phyloP scores from a whole-genome alignment of 371 early-diverging fungal genomes.

The Rhizomucor miehei region DNA sequence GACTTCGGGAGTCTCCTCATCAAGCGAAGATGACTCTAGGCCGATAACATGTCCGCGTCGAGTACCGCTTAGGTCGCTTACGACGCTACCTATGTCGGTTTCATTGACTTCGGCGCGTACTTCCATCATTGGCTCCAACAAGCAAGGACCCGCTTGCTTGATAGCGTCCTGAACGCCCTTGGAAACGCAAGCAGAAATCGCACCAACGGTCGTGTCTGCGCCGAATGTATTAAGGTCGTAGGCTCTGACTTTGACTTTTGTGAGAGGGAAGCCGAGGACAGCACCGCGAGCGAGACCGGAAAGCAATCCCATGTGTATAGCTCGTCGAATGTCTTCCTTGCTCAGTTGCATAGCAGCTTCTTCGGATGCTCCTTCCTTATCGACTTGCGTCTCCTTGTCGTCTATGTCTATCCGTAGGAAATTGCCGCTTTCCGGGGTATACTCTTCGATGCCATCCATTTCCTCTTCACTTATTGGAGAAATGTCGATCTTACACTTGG shows the following conservation, averaged over 20 bases:
- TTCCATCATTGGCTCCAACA: slow-evolving; percentile 91
- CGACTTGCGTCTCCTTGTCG: not conserved
- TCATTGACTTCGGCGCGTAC: slow-evolving; percentile 72
- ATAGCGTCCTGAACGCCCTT: slow-evolving; percentile 64
- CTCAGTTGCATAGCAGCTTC: slow-evolving; percentile 11
- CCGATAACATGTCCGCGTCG: slow-evolving; percentile 74
- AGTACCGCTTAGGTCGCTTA: slow-evolving; percentile 78
- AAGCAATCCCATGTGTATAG: slow-evolving; percentile 68
- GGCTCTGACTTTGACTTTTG: slow-evolving; percentile 59
- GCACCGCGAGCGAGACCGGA: slow-evolving; percentile 79
- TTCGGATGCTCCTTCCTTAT: slow-evolving; percentile 18
- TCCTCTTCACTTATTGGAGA: slow-evolving; percentile 38
- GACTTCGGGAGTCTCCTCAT: slow-evolving; percentile 16
- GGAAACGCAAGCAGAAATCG: slow-evolving; percentile 64
- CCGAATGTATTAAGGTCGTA: slow-evolving; percentile 55
- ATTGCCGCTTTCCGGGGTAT: not conserved
- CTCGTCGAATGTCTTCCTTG: slow-evolving; percentile 46
- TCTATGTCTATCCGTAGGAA: not conserved
- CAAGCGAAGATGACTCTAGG: slow-evolving; percentile 24
- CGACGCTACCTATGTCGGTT: slow-evolving; percentile 73
- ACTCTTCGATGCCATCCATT: slow-evolving; percentile 9
- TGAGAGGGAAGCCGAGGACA: slow-evolving; percentile 77
- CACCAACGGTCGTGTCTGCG: slow-evolving; percentile 65
- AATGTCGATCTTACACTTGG: slow-evolving; percentile 58
- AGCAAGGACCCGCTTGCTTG: slow-evolving; percentile 45